Percentiles rank a stretch among this genome's conserved stretches.
These are phyloP conservation scores for Chlamydomonas asymmetrica DNA, from an alignment of 139 green algal genomes.

Conservation along the genomic window DNA sequence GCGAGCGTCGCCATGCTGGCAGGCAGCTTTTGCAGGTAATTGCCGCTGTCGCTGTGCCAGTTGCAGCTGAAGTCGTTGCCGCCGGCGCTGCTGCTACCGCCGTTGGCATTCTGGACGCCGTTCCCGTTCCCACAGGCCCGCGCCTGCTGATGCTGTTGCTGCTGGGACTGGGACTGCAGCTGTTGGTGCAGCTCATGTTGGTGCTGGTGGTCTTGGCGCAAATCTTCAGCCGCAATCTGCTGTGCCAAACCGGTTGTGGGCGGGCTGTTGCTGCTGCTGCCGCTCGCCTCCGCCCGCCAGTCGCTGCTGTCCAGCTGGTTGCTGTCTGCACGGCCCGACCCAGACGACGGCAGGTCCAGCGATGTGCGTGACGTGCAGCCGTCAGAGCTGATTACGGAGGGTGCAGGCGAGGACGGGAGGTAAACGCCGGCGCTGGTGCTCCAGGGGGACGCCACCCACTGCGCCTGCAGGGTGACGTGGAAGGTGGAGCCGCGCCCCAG, in stretches of 20 bases:
- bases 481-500: constrained; percentile 58
- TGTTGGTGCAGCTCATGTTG: too few relatives aligned
- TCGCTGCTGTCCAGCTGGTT: not conserved
- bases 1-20: too few relatives aligned
- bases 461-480: constrained; percentile 38
- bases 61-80: not conserved
- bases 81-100: not conserved
- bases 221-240: too few relatives aligned
- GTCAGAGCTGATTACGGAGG: too few relatives aligned
- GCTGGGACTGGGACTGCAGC: too few relatives aligned
- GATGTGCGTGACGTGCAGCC: constrained; percentile 21
- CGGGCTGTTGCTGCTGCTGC: not conserved
- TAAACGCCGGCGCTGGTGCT: not conserved
- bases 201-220: too few relatives aligned
- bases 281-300: not conserved
- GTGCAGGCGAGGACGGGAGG: not conserved
- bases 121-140: too few relatives aligned
- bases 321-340: not conserved
- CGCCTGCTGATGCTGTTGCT: too few relatives aligned
- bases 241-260: too few relatives aligned
- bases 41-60: too few relatives aligned
- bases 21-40: too few relatives aligned
- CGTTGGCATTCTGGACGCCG: too few relatives aligned
- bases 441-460: not conserved
- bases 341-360: not conserved